Evolutionary conservation across 1,284 basidiomycete species (phyloP).

Genomic region (Microbotryum saponariae): DNA sequence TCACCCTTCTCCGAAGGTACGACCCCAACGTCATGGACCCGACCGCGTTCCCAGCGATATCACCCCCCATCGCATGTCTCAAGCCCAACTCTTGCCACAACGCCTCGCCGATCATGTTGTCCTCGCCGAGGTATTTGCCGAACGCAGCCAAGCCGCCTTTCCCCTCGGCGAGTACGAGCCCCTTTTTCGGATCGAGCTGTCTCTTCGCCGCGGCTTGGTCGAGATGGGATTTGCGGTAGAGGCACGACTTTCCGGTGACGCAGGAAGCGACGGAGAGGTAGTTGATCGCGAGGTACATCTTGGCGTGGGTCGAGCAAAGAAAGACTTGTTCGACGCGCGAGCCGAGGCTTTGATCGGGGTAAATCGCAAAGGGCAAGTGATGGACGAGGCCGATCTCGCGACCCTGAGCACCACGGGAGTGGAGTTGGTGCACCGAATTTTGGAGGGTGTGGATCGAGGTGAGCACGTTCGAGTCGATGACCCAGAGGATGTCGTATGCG

Average conservation of each 20-base stretch:
- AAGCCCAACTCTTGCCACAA: constrained; percentile 85
- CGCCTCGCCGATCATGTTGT: constrained; percentile 85
- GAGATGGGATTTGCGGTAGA: constrained; percentile 84
- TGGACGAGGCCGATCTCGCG: constrained; percentile 73
- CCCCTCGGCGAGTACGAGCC: constrained; percentile 22
- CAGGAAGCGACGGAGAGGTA: constrained; percentile 78
- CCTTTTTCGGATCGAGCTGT: constrained; percentile 15
- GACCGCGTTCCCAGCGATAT: constrained; percentile 79
- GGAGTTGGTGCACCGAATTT: constrained; percentile 70
- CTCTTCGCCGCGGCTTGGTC: constrained; percentile 46
- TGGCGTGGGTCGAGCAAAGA: constrained; percentile 93
- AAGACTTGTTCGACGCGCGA: constrained; percentile 87
- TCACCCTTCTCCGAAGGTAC: constrained; percentile 74
- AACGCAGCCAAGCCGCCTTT: constrained; percentile 61
- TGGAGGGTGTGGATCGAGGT: constrained; percentile 72
- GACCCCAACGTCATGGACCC: constrained; percentile 71
- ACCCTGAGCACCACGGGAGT: background rate
- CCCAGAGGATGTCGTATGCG: constrained; percentile 85
- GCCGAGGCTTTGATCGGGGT: constrained; percentile 54
- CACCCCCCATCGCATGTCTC: constrained; percentile 76
- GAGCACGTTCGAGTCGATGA: constrained; percentile 87
- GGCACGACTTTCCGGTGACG: constrained; percentile 92
- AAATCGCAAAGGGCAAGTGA: constrained; percentile 85
- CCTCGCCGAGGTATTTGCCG: constrained; percentile 80
- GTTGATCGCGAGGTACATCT: constrained; percentile 98